These are phyloP conservation scores for Coprinellus micaceus DNA, from an alignment of 768 basidiomycete species.

Conservation along the genomic window DNA sequence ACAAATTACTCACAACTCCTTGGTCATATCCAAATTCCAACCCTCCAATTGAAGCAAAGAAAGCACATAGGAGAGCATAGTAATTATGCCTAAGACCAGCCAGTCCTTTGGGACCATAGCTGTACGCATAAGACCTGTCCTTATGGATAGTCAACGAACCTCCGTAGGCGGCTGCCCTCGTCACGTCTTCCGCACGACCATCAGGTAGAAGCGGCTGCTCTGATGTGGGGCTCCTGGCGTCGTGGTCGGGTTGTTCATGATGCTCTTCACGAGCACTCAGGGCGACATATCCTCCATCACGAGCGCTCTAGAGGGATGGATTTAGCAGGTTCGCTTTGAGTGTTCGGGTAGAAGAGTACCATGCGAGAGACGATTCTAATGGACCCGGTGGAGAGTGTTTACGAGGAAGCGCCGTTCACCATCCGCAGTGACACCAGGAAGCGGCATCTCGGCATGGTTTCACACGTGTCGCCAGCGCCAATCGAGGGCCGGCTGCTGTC, in stretches of 20 bases:
- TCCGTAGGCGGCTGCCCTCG: neutral
- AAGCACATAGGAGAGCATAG: constrained; percentile 62
- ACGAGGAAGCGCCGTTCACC: neutral
- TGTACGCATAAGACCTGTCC: constrained; percentile 55
- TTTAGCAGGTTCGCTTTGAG: neutral
- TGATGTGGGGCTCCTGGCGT: neutral
- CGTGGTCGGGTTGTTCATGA: neutral
- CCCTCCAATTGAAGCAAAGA: constrained; percentile 76
- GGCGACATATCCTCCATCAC: constrained; percentile 9
- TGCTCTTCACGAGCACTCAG: constrained; percentile 1
- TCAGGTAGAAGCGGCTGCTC: neutral
- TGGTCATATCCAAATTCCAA: constrained; percentile 82
- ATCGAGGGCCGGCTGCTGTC: neutral
- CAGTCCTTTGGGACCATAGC: constrained; percentile 70
- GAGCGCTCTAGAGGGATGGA: neutral
- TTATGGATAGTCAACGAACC: constrained; percentile 33
- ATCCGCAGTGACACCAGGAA: neutral
- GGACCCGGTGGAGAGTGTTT: neutral
- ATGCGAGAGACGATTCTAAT: neutral
- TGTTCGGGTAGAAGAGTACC: neutral
- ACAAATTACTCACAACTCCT: constrained; percentile 49
- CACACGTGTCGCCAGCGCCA: no score
- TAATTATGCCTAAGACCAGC: constrained; percentile 60
- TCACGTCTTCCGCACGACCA: neutral
- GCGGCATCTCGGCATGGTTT: neutral